Conservation (phyloP, 2,329 filamentous ascomycete genomes). For the Elsinoe arachidis region DNA sequence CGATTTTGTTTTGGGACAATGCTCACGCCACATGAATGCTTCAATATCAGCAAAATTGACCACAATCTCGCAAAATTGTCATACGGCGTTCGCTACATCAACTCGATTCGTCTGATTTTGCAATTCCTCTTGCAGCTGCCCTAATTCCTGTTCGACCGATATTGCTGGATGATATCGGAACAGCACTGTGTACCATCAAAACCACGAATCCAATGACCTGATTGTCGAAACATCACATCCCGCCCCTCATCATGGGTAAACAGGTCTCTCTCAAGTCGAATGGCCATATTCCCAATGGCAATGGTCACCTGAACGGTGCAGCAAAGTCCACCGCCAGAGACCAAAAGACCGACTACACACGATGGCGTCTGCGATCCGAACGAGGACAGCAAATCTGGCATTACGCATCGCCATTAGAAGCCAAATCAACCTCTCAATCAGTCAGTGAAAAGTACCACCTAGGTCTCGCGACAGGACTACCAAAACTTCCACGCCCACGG, state of each 20-base stretch:
- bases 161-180: no score
- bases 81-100: no score
- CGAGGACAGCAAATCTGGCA: conserved; percentile 87
- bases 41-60: no score
- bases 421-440: conserved; percentile 74
- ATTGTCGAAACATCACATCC: background rate
- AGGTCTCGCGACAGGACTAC: conserved; percentile 67
- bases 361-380: conserved; percentile 80
- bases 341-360: conserved; percentile 58
- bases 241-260: background rate
- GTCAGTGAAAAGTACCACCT: conserved; percentile 84
- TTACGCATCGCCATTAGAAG: conserved; percentile 67
- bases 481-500: conserved; percentile 59
- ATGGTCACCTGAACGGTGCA: conserved; percentile 2
- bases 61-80: no score
- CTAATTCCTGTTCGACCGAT: no score
- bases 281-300: conserved; percentile 19
- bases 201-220: background rate
- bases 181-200: background rate
- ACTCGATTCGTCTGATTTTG: no score
- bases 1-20: background rate
- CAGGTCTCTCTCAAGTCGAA: background rate
- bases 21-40: no score
- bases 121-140: no score
- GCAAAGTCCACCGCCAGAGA: conserved; percentile 10